These are phyloP conservation scores for Sclerotinia borealis DNA, from an alignment of 2,329 filamentous ascomycete species.

Conservation along the genomic window DNA sequence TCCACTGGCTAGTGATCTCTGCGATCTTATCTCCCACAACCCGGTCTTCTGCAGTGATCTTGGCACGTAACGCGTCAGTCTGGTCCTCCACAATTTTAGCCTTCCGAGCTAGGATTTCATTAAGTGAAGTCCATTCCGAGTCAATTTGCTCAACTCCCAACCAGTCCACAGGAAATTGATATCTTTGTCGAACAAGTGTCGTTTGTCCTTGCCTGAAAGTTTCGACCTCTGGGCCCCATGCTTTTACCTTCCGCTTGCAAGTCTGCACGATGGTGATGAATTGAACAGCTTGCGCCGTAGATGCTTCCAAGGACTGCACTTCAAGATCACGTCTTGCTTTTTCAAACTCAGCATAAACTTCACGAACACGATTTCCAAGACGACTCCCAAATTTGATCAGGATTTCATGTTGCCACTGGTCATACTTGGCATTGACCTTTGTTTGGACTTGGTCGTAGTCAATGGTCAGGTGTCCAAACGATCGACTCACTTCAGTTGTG, in stretches of 20 bases:
- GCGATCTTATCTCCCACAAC: conserved; percentile 82
- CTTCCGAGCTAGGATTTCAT: conserved; percentile 87
- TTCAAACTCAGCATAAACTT: conserved; percentile 87
- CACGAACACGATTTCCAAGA: conserved; percentile 82
- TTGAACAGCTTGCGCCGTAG: conserved; percentile 92
- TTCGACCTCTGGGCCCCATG: conserved; percentile 94
- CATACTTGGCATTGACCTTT: conserved; percentile 98
- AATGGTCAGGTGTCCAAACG: conserved; percentile 89
- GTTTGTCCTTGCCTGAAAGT: conserved; percentile 94
- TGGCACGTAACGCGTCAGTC: conserved; percentile 87
- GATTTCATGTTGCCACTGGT: conserved; percentile 99
- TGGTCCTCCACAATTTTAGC: conserved; percentile 95
- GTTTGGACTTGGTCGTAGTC: conserved; percentile 99
- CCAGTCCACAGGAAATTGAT: conserved; percentile 92
- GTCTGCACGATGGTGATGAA: conserved; percentile 98
- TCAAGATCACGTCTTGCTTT: conserved; percentile 87
- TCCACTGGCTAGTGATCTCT: conserved; percentile 83
- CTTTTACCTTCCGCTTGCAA: conserved; percentile 87
- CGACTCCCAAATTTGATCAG: conserved; percentile 86
- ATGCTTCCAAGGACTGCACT: conserved; percentile 85
- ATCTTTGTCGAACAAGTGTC: conserved; percentile 82
- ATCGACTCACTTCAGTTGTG: conserved; percentile 86
- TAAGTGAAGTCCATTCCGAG: conserved; percentile 88
- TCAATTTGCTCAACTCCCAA: conserved; percentile 93
- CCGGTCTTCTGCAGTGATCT: conserved; percentile 90